Percentiles rank a stretch among this genome's conserved stretches.
phyloP scores from a whole-genome alignment of 2,329 filamentous ascomycete genomes.

The Rutstroemia sp. region DNA sequence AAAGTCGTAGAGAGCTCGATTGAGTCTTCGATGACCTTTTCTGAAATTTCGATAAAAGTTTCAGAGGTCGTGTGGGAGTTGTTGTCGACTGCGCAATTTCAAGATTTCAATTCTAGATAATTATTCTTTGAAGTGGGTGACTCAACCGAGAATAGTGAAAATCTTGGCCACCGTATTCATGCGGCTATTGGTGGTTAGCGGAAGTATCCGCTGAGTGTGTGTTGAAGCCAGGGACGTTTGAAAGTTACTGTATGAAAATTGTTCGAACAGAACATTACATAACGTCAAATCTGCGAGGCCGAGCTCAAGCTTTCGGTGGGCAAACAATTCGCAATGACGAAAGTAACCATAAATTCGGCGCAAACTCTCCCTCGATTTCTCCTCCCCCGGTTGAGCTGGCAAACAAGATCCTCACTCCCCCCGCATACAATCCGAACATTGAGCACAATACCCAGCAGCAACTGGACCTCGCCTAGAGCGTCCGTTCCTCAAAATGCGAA shows the following conservation, averaged over 20 bases:
- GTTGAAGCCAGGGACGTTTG: too few species aligned
- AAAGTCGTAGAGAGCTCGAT: background rate
- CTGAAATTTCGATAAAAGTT: background rate
- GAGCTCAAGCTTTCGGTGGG: background rate
- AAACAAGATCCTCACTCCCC: constrained; percentile 13
- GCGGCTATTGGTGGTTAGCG: background rate
- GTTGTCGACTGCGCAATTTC: background rate
- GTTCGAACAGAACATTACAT: background rate
- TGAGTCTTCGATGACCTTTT: background rate
- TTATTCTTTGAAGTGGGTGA: constrained; percentile 12
- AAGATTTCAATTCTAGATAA: constrained; percentile 5
- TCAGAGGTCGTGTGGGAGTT: background rate
- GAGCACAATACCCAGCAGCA: constrained; percentile 14
- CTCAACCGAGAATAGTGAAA: constrained; percentile 8
- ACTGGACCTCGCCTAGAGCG: background rate
- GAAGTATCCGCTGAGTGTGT: background rate
- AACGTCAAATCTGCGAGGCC: background rate
- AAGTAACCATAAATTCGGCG: constrained; percentile 16
- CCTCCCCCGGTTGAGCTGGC: constrained; percentile 29
- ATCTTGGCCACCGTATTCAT: constrained; percentile 5
- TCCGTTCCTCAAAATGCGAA: constrained; percentile 4
- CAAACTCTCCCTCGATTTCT: constrained; percentile 27
- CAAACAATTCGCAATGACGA: constrained; percentile 22
- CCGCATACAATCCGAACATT: constrained; percentile 20
- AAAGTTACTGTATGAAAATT: background rate